Base-by-base conservation (phyloP, 2,329 filamentous ascomycete genomes). In the Verticillium klebahnii region DNA sequence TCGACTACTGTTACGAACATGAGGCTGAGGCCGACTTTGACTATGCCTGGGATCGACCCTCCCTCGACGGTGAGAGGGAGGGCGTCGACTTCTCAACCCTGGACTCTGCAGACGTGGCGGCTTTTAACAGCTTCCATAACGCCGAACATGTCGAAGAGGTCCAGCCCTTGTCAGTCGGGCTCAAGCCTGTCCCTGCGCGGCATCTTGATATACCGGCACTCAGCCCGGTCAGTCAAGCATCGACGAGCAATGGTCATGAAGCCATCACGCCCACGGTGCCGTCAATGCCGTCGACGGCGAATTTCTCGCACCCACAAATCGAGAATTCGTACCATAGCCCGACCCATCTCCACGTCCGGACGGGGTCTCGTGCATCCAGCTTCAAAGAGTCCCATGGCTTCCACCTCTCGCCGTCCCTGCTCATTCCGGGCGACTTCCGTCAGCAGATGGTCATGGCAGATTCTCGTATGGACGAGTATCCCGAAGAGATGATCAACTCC, bases 1-100 rank as follows among this genome's bases (percentile, higher is more conserved):
- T 90, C 64, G 87, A 90, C 69, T 90, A 89, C 72, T 89, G 85
- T 69, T 90, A 90, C 68, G 86, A 89, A 66, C 85, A 90, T 67
- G 87, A 86, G 66, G 85, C 82, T 14, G 87, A 89, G 70, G 87
- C 86, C 8, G 79, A 89, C 71, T 89, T 85, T 69, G 82, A 89
- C 64, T 89, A 87, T 67, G 82, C 86, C 55, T 89, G 86, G 86
- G 84, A 87, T 62, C 81, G 83, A 17, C 76, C 80, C 3, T 88
- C 85, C 0, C 67, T 83, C 59, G 85, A 87, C 57, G 63, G 77
- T 50, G 70, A 67, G 29, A 73, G 73, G 59, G 69, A 72, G 15
- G 61, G 66, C 19, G 58, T 60, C 5, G 39, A 52, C 31, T 31
- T 61, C 11, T 62, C 56, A 3, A 56, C 56, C 25, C 57, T 60